Evolutionary conservation across 768 basidiomycete genomes (phyloP), one percentile per base, ranked within the genome.

Genomic region (Albatrellus ellisii): DNA sequence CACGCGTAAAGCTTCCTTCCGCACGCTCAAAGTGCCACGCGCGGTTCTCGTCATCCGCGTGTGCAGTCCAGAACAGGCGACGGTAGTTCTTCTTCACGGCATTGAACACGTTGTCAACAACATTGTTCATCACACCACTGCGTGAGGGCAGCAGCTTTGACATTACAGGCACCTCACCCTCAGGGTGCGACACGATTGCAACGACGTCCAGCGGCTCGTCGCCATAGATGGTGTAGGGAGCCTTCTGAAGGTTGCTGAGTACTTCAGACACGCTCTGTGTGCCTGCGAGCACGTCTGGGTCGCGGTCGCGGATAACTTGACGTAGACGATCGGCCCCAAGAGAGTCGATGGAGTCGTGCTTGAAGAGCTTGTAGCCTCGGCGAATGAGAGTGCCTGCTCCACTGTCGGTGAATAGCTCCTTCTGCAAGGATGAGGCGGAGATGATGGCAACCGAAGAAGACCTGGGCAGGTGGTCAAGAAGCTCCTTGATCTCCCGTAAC

Each of bases 11-110:
- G 61, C 86, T 89, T 1, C 95, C 95, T 52, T 98, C 92, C 0
- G 95, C 90, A 42, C 91, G 79, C 67, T 99, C 94, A 54, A 97
- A 99, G 65, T 99, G 94, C 95, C 95, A 99, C 3, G 82, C 75
- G 29, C 92, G 78, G 62, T 95, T 92, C 64, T 98, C 94, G 58
- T 98, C 94, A 50, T 97, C 91, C 4, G 80, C 80, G 51, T 82
- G 84, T 0, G 89, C 82, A n/a, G 92, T 97, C 95, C 95, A 98
- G 72, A 99, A 95, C 29, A 99, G 72, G 45, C 76, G 75, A 48
- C 79, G 75, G 62, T 97, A 84, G 58, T 98, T 90, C 67, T 90
- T 92, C 63, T 80, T 84, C 69, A 99, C 78, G n/a, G 89, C 78
- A 55, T 75, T 84, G 69, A 94, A 99, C 28, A 99, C 91, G 55